Evolutionary conservation across 129 eudicot species (phyloP).

Genomic region (Artemisia argyi): DNA sequence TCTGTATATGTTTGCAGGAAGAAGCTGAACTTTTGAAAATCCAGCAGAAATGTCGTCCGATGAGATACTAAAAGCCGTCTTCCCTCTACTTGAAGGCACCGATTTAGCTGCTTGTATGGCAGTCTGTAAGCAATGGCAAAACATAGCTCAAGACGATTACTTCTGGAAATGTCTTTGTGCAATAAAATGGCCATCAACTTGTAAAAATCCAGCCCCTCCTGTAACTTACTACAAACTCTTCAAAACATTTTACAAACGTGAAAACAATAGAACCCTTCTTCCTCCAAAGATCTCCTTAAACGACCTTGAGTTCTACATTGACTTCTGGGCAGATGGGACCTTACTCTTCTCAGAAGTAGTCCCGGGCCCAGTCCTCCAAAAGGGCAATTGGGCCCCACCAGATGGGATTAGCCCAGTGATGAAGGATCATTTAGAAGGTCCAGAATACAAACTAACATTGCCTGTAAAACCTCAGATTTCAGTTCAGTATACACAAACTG

Average conservation of each 20-base stretch:
- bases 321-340: slow-evolving; percentile 69
- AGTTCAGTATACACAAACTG: slow-evolving; percentile 56
- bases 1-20: slow-evolving; percentile 33
- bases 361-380: slow-evolving; percentile 60
- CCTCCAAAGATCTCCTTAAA: slow-evolving; percentile 76
- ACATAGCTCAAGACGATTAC: slow-evolving; percentile 76
- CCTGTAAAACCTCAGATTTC: slow-evolving; percentile 69
- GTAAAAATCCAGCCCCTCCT: slow-evolving; percentile 58
- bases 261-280: slow-evolving; percentile 39
- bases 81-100: slow-evolving; percentile 71
- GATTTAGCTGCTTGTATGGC: slow-evolving; percentile 80
- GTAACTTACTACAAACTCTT: slow-evolving; percentile 56
- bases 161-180: slow-evolving; percentile 88
- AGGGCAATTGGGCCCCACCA: slow-evolving; percentile 67
- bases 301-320: slow-evolving; percentile 82
- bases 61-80: slow-evolving; percentile 77
- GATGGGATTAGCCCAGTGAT: slow-evolving; percentile 50
- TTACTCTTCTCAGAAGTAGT: slow-evolving; percentile 71
- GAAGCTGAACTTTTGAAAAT: neutral
- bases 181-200: slow-evolving; percentile 84
- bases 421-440: slow-evolving; percentile 61
- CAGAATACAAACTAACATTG: slow-evolving; percentile 78
- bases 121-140: slow-evolving; percentile 84
- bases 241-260: slow-evolving; percentile 61
- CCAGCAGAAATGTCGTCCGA: slow-evolving; percentile 39